Conservation (phyloP, 495 filamentous ascomycete genomes). For the Chaetomium fimeti region DNA sequence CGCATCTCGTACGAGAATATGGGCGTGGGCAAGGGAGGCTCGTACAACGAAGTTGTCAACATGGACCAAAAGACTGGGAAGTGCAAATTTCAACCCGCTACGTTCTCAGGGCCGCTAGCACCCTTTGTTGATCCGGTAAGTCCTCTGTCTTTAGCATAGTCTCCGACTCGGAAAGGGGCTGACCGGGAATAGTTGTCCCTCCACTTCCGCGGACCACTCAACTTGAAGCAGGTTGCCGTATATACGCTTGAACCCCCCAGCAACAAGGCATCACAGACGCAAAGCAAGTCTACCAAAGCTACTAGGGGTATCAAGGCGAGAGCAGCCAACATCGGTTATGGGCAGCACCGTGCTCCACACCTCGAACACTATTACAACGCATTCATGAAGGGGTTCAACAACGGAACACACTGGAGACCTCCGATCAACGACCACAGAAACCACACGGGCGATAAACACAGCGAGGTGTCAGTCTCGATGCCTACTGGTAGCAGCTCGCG, state of each 20-base stretch:
- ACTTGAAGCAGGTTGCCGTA: slow-evolving; percentile 61
- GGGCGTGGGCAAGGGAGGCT: slow-evolving; percentile 55
- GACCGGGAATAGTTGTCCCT: slow-evolving; percentile 55
- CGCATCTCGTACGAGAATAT: slow-evolving; percentile 61
- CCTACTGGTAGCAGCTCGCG: background rate
- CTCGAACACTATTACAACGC: background rate
- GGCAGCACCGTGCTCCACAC: background rate
- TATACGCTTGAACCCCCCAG: slow-evolving; percentile 49
- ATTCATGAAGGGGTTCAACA: background rate
- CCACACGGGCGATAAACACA: background rate
- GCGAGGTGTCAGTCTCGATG: background rate
- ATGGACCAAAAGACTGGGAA: slow-evolving; percentile 57
- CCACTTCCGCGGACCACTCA: slow-evolving; percentile 66
- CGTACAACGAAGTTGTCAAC: slow-evolving; percentile 56
- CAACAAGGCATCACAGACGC: slow-evolving; percentile 27
- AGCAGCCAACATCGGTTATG: background rate
- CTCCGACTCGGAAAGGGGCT: background rate
- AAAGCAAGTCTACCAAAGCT: background rate
- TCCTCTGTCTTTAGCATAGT: slow-evolving; percentile 1
- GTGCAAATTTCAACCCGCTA: slow-evolving; percentile 49
- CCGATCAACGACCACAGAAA: background rate
- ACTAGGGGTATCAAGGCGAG: slow-evolving; percentile 24
- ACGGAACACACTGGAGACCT: background rate
- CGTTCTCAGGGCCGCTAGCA: slow-evolving; percentile 57
- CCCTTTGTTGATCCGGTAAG: slow-evolving; percentile 68